Percentiles rank a stretch among this genome's conserved stretches.
phyloP scores from a whole-genome alignment of 1,284 basidiomycete species.

The Inonotus hispidus region DNA sequence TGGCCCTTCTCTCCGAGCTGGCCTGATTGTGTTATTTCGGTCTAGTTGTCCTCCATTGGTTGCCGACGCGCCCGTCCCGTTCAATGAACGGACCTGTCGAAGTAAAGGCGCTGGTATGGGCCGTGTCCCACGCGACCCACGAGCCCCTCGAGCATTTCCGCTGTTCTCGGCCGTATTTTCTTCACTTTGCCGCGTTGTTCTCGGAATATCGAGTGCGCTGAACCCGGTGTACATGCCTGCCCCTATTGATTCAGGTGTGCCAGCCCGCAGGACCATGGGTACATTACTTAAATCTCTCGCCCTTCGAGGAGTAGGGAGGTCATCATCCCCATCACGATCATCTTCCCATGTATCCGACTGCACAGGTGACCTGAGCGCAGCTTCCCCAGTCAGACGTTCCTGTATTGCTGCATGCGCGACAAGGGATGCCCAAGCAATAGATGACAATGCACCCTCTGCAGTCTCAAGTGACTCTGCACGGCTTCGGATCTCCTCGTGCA shows the following conservation, averaged over 20 bases:
- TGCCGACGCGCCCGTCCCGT: background rate
- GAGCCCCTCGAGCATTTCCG: background rate
- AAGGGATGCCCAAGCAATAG: constrained; percentile 18
- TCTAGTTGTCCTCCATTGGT: background rate
- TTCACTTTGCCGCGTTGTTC: background rate
- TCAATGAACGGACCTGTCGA: background rate
- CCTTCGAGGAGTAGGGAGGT: background rate
- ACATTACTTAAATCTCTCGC: constrained; percentile 1
- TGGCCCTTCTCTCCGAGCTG: background rate
- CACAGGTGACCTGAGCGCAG: constrained; percentile 7
- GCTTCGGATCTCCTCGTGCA: constrained; percentile 8
- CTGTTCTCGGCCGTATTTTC: background rate
- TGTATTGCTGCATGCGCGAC: constrained; percentile 10
- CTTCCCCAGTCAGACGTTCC: background rate
- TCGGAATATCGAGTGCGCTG: background rate
- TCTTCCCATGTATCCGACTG: constrained; percentile 4
- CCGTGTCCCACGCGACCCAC: background rate
- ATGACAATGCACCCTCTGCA: constrained; percentile 8
- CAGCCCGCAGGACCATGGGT: constrained; percentile 13
- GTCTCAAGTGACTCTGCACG: constrained; percentile 4
- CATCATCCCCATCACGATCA: constrained; percentile 1
- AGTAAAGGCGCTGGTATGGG: background rate
- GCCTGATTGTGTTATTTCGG: background rate
- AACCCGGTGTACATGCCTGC: constrained; percentile 8
- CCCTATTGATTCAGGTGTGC: constrained; percentile 10